Evolutionary conservation across 371 early-diverging fungal species (phyloP), one percentile per base, ranked within the genome.

Genomic region (Chytridiales sp.): DNA sequence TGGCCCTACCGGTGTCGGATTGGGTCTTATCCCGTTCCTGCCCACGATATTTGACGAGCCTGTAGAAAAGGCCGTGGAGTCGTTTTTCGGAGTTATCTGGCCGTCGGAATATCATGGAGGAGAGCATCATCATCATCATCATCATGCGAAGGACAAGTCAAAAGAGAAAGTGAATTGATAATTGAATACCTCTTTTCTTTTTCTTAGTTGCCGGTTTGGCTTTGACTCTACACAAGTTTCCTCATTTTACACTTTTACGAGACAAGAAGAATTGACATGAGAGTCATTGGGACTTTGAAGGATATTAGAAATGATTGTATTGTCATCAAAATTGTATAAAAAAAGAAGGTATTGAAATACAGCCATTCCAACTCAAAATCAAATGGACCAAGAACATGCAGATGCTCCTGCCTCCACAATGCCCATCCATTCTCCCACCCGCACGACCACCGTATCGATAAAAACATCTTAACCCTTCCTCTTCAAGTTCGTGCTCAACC

Each of bases 31-130:
- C 3, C 90, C 90, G 0, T 73, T 84, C 60, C 70, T 88, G 41
- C 90, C 90, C 9, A 78, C 72, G 44, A 73, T 90, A 55, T 86
- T 86, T 66, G 90, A 90, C 69, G 81, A 88, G 39, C 86, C 89
- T 2, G 75, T 86, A 24, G 90, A 90, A 62, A 69, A 74, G n/a
- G 72, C 77, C 15, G 77, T 87, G 6, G 89, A 87, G 55, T 75
- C 72, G 34, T 73, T 77, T 9, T 88, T 90, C 48, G 67, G 74
- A 35, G 41, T 50, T 2, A 42, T 68, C 15, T 70, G 72, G 72
- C 74, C 74, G 1, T 50, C n/a, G n/a, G n/a, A n/a, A n/a, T n/a
- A n/a, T n/a, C n/a, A n/a, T n/a, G n/a, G n/a, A n/a, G n/a, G n/a
- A n/a, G n/a, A n/a, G n/a, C n/a, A n/a, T n/a, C n/a, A n/a, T n/a